A percentile compares a stretch with the other conserved stretches of the same genome.
These are phyloP conservation scores for Phytophthora nicotianae DNA, from an alignment of 352 stramenopile species.

Conservation along the genomic window DNA sequence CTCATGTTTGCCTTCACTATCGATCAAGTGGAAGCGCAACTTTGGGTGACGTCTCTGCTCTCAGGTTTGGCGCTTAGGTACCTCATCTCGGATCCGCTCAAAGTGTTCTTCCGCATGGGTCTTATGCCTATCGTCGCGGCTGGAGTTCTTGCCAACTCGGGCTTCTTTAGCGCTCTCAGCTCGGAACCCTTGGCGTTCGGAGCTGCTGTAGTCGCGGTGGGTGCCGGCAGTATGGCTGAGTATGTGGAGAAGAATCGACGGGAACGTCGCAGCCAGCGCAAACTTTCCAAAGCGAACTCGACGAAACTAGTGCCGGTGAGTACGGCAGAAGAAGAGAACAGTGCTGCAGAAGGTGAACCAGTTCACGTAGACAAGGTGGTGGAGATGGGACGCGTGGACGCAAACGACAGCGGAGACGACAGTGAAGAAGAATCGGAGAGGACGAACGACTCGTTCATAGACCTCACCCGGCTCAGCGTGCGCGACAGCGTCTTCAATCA, in stretches of 20 bases:
- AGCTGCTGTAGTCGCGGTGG: constrained; percentile 43
- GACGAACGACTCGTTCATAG: constrained; percentile 40
- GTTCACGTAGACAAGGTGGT: constrained; percentile 17
- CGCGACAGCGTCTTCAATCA: constrained; percentile 26
- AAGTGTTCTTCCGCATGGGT: constrained; percentile 75
- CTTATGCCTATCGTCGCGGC: constrained; percentile 69
- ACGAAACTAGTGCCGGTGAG: constrained; percentile 41
- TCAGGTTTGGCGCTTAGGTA: constrained; percentile 63
- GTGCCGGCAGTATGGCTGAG: constrained; percentile 51
- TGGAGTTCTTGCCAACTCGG: constrained; percentile 53
- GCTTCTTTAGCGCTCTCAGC: constrained; percentile 60
- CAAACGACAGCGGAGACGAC: constrained; percentile 17
- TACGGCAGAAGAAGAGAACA: constrained; percentile 9
- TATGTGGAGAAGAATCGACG: constrained; percentile 46
- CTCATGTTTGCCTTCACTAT: constrained; percentile 76
- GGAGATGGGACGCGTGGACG: constrained; percentile 14
- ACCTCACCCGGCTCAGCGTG: constrained; percentile 30
- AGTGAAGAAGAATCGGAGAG: constrained; percentile 8
- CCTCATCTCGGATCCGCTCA: constrained; percentile 67
- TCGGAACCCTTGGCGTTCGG: constrained; percentile 54
- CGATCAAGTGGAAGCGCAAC: constrained; percentile 56
- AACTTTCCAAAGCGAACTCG: constrained; percentile 23
- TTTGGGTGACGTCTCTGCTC: constrained; percentile 68
- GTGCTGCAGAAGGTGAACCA: background rate
- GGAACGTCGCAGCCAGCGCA: constrained; percentile 16